Evolutionary conservation across 1,284 basidiomycete genomes (phyloP).

Genomic region (Microbotryum intermedium): DNA sequence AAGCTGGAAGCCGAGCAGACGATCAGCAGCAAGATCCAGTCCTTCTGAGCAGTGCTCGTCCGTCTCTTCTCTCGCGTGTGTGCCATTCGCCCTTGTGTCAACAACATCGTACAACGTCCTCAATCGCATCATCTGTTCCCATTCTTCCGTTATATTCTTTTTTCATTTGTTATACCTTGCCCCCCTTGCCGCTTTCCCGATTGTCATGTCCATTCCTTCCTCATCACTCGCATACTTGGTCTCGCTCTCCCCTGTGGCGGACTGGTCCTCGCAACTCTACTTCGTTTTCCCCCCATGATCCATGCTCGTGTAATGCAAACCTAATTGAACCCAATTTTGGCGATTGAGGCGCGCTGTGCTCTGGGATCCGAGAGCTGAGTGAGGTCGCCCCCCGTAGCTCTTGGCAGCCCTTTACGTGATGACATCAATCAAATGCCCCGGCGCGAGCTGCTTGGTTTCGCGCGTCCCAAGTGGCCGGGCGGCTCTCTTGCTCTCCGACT

Average conservation of each 20-base stretch:
- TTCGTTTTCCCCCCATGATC: constrained; percentile 4
- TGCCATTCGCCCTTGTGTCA: neutral
- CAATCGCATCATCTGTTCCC: constrained; percentile 3
- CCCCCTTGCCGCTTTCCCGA: constrained; percentile 15
- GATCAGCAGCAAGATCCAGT: constrained; percentile 71
- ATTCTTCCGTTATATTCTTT: no score
- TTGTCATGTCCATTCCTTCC: neutral
- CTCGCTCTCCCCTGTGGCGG: neutral
- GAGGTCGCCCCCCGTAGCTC: neutral
- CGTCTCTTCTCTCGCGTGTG: constrained; percentile 4
- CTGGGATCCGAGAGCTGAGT: neutral
- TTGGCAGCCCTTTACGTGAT: no score
- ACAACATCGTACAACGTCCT: neutral
- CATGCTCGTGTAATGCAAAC: neutral
- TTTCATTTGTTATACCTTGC: constrained; percentile 15
- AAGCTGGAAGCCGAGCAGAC: constrained; percentile 77
- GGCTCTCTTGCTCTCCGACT: no score
- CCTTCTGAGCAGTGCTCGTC: constrained; percentile 47
- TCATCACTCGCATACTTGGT: no score
- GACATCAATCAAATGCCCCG: no score
- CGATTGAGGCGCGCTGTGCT: neutral
- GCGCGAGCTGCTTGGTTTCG: no score
- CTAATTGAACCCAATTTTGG: neutral
- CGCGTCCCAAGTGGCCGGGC: no score
- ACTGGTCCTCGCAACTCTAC: constrained; percentile 2